Evolutionary conservation across 768 basidiomycete genomes (phyloP), one percentile per base, ranked within the genome.

Genomic region (Tylopilus rubrobrunneus): DNA sequence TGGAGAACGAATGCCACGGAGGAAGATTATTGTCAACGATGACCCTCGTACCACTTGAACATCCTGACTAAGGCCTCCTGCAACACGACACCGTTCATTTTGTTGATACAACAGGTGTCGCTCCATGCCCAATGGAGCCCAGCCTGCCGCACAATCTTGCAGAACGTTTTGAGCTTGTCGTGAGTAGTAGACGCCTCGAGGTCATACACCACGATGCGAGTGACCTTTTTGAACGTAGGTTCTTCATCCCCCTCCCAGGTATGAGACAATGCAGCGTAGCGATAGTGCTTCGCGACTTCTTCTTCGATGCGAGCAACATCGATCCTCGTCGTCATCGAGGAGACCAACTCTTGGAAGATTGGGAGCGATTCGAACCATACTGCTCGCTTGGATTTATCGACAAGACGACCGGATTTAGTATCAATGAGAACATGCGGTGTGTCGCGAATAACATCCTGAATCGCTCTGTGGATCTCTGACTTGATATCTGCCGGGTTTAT

Each of bases 11-110:
- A 50, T 43, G 1, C 28, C 44, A 45, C 34, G 44, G 27, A 45
- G 44, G 12, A 29, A 39, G 21, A 59, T 11, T 2, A 59, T 34
- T 0, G 51, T 57, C 36, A 49, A 0, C 7, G 48, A 21, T 1
- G 57, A 57, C 11, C 55, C 2, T 40, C 7, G 14, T 56, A 58
- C 57, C 57, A 58, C 27, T 33, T 47, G 42, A 51, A 57, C 54
- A 57, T 46, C 23, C 49, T 15, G 0, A 56, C 49, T 11, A 56
- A 21, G 0, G 55, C 42, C n/a, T 57, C 50, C 10, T 56, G 29
- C 5, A 34, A 9, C 10, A 34, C 33, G 34, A 17, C 34, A 36
- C 14, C 5, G 34, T 36, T 12, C 34, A 12, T 15, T 36, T 36
- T 36, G 14, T 36, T 36, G 34, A 36, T 36, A 36, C 34, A 36